Evolutionary conservation across 768 basidiomycete species (phyloP).

Genomic region (Boletus rubescentipes): DNA sequence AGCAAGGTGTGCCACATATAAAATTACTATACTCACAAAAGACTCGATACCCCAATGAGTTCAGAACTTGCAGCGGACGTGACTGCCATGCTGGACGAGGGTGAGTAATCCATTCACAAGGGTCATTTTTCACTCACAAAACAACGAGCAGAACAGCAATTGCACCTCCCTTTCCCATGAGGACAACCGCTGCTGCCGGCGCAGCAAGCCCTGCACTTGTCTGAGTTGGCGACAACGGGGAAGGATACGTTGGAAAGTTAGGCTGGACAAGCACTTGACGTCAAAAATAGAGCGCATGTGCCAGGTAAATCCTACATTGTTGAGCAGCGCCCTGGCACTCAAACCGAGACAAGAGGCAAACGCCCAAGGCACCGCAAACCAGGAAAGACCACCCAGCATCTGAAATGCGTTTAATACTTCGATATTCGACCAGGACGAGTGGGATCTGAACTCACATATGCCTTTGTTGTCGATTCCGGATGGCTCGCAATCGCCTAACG

Average conservation of each 20-base stretch:
- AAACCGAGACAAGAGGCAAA: constrained; percentile 49
- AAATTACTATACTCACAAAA: constrained; percentile 36
- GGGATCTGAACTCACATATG: constrained; percentile 38
- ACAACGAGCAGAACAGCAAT: constrained; percentile 44
- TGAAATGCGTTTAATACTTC: constrained; percentile 10
- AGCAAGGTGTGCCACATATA: neutral
- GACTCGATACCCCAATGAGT: constrained; percentile 43
- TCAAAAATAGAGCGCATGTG: neutral
- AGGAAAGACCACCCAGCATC: constrained; percentile 58
- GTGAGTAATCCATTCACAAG: neutral
- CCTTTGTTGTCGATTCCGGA: constrained; percentile 49
- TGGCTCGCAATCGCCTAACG: constrained; percentile 49
- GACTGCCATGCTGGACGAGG: constrained; percentile 40
- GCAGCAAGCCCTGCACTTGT: constrained; percentile 45
- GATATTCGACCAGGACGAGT: too few relatives aligned
- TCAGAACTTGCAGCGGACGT: constrained; percentile 47
- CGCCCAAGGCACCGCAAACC: constrained; percentile 55
- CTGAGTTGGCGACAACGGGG: constrained; percentile 38
- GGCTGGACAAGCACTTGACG: constrained; percentile 32
- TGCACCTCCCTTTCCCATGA: constrained; percentile 47
- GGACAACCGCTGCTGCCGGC: constrained; percentile 45
- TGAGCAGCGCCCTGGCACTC: constrained; percentile 37
- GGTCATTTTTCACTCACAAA: constrained; percentile 26
- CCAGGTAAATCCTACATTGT: constrained; percentile 23
- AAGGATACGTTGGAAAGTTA: constrained; percentile 53